phyloP scores from a whole-genome alignment of 345 rosid species.

The Draba incana region DNA sequence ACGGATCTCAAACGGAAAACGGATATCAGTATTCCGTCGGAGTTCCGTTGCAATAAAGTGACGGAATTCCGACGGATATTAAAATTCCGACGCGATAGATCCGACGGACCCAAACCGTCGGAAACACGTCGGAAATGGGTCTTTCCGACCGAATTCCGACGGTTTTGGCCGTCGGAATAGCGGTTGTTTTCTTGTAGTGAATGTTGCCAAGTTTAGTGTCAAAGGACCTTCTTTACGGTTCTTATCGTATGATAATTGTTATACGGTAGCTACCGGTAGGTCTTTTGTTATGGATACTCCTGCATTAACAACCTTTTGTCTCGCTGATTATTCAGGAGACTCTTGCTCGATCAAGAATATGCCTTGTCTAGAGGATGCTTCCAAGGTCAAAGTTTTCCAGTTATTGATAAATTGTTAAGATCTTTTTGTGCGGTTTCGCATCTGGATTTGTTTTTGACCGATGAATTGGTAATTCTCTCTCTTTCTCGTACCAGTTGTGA shows the following conservation, averaged over 20 bases:
- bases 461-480: neutral
- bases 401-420: neutral
- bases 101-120: no score
- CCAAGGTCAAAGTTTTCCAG: neutral
- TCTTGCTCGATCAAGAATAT: neutral
- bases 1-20: no score
- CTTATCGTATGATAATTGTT: neutral
- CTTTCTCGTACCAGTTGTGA: neutral
- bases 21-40: no score
- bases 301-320: neutral
- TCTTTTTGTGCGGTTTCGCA: neutral
- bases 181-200: no score
- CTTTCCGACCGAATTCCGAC: no score
- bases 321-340: constrained; percentile 6
- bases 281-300: constrained; percentile 26
- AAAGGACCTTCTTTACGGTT: constrained; percentile 6
- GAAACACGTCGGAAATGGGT: no score
- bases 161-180: no score
- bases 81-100: no score
- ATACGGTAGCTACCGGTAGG: neutral
- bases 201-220: constrained; percentile 13
- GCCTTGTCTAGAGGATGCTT: neutral
- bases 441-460: neutral
- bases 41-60: no score
- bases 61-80: no score